Conservation (phyloP, 2,329 filamentous ascomycete species). For the Tolypocladium tundrense region DNA sequence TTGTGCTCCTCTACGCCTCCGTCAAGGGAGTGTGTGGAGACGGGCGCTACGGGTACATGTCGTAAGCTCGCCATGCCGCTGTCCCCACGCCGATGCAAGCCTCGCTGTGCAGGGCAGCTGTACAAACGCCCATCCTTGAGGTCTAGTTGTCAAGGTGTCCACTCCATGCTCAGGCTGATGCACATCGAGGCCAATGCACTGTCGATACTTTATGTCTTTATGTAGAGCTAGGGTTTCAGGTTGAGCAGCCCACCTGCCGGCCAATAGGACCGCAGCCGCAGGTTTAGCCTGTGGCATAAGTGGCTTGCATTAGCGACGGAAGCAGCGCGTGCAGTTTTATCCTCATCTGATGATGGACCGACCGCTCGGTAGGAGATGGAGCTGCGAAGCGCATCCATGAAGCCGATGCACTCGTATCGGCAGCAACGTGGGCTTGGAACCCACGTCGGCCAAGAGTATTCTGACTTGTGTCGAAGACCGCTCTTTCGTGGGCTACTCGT, state of each 20-base stretch:
- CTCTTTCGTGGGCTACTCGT: neutral
- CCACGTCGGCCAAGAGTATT: neutral
- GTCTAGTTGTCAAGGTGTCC: neutral
- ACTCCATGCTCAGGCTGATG: neutral
- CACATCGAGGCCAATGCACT: conserved; percentile 1
- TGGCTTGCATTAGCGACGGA: conserved; percentile 4
- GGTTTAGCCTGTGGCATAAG: conserved; percentile 8
- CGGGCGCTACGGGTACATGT: neutral
- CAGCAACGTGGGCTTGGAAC: neutral
- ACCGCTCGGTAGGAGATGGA: neutral
- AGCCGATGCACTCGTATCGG: neutral
- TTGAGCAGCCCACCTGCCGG: conserved; percentile 6
- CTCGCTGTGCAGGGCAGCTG: neutral
- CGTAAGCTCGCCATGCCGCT: neutral
- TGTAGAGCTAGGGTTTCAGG: conserved; percentile 27
- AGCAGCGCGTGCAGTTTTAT: neutral
- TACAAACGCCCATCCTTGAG: neutral
- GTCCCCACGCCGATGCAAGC: neutral
- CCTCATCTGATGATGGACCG: conserved; percentile 1
- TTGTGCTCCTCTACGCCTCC: conserved; percentile 8
- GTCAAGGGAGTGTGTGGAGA: neutral
- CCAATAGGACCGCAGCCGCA: conserved; percentile 20
- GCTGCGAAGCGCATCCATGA: neutral
- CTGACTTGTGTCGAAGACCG: neutral
- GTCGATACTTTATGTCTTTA: conserved; percentile 11